A percentile compares a stretch with the other conserved stretches of the same genome.
Conservation (phyloP, 2,329 filamentous ascomycete species). For the Aspergillus pseudoterreus region DNA sequence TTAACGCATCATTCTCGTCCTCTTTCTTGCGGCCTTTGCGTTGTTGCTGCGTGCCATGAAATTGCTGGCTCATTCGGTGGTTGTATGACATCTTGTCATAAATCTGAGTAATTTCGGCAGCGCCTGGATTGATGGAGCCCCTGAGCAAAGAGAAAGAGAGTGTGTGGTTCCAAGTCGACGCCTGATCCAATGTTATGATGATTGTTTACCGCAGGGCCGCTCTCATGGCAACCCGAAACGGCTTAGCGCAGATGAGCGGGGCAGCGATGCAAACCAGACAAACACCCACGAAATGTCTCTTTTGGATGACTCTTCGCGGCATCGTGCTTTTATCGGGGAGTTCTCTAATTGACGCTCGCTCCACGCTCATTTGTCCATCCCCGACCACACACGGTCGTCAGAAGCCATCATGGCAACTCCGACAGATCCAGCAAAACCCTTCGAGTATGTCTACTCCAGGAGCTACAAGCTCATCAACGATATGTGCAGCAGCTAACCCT, state of each 20-base stretch:
- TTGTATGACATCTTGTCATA: constrained; percentile 46
- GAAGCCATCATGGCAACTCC: constrained; percentile 27
- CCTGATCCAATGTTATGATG: constrained; percentile 22
- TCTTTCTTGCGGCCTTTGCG: constrained; percentile 53
- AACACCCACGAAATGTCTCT: constrained; percentile 26
- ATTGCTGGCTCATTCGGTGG: constrained; percentile 51
- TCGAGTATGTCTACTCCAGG: constrained; percentile 31
- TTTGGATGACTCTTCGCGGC: constrained; percentile 23
- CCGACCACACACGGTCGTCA: background rate
- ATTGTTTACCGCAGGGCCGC: constrained; percentile 33
- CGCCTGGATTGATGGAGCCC: background rate
- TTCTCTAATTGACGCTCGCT: constrained; percentile 11
- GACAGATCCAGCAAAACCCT: constrained; percentile 28
- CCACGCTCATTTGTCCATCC: background rate
- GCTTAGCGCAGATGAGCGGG: constrained; percentile 32
- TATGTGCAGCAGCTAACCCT: constrained; percentile 1
- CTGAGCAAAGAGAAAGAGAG: constrained; percentile 7
- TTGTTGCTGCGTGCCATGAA: constrained; percentile 45
- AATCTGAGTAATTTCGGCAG: background rate
- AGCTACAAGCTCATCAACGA: background rate
- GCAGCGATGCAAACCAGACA: constrained; percentile 29
- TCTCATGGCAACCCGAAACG: constrained; percentile 23
- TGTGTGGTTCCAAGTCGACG: constrained; percentile 6
- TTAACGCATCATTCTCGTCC: constrained; percentile 55
- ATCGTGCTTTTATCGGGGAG: constrained; percentile 1